Conservation (phyloP, 176 grass and related monocot genomes). For the Thalia dealbata region DNA sequence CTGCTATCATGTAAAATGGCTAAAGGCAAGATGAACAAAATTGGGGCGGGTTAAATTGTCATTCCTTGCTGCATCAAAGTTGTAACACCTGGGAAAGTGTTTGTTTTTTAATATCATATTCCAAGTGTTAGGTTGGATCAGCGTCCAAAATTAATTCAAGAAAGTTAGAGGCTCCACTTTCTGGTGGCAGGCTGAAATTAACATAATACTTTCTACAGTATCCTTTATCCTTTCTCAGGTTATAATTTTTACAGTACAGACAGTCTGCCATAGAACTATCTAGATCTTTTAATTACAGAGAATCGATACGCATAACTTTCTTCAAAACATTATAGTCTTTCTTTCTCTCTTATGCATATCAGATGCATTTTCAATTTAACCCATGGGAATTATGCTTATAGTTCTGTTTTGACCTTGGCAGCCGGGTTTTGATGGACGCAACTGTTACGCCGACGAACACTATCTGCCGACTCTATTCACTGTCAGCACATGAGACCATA, state of each 20-base stretch:
- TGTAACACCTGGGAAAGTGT: neutral
- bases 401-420: slow-evolving; percentile 30
- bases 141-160: neutral
- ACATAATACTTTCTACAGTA: no score
- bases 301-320: neutral
- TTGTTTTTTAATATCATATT: neutral
- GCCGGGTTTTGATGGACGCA: slow-evolving; percentile 67
- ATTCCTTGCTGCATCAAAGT: neutral
- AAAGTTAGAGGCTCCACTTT: neutral
- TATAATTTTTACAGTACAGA: neutral
- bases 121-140: neutral
- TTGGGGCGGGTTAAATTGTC: no score
- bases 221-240: neutral
- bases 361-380: neutral
- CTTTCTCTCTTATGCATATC: neutral
- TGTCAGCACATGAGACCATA: slow-evolving; percentile 41
- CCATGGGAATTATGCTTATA: neutral
- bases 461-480: slow-evolving; percentile 88
- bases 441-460: slow-evolving; percentile 96
- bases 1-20: no score
- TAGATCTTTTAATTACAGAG: neutral
- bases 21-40: no score
- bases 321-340: neutral
- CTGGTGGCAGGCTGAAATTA: neutral
- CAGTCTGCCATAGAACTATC: neutral